Percentiles rank a stretch among this genome's conserved stretches.
Conservation (phyloP, 352 stramenopile species). For the Phytophthora melonis region DNA sequence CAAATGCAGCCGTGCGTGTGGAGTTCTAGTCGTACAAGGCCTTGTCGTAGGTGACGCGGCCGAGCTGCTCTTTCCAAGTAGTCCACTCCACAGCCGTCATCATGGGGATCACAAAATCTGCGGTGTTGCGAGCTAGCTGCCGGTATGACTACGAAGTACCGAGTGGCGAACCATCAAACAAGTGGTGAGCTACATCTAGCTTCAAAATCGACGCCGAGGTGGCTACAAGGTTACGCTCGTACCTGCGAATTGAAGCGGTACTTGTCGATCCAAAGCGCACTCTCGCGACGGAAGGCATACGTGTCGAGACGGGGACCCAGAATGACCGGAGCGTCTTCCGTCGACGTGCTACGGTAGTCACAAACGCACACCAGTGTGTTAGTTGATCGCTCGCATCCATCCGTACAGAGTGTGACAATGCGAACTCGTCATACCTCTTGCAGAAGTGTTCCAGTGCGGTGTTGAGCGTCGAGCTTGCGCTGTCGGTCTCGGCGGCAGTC, state of each 20-base stretch:
- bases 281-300: slow-evolving; percentile 74
- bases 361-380: slow-evolving; percentile 19
- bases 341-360: slow-evolving; percentile 56
- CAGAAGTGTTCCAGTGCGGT: slow-evolving; percentile 77
- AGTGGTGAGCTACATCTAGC: slow-evolving; percentile 10
- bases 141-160: slow-evolving; percentile 65
- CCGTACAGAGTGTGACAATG: not conserved
- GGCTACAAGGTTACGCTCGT: slow-evolving; percentile 30
- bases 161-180: slow-evolving; percentile 19
- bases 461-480: slow-evolving; percentile 57
- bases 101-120: slow-evolving; percentile 82
- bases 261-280: slow-evolving; percentile 67
- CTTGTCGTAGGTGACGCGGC: slow-evolving; percentile 80
- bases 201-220: slow-evolving; percentile 1
- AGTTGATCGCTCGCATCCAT: slow-evolving; percentile 4
- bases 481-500: slow-evolving; percentile 44
- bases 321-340: slow-evolving; percentile 69
- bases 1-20: not conserved
- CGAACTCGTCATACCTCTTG: slow-evolving; percentile 56
- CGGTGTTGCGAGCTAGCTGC: slow-evolving; percentile 77
- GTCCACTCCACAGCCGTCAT: slow-evolving; percentile 86
- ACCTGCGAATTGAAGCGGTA: slow-evolving; percentile 89
- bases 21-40: slow-evolving; percentile 75
- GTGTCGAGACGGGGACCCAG: slow-evolving; percentile 80
- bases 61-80: slow-evolving; percentile 86